A percentile compares a stretch with the other conserved stretches of the same genome.
These are phyloP conservation scores for Penicillium corylophilum DNA, from an alignment of 2,329 filamentous ascomycete species.

Conservation along the genomic window DNA sequence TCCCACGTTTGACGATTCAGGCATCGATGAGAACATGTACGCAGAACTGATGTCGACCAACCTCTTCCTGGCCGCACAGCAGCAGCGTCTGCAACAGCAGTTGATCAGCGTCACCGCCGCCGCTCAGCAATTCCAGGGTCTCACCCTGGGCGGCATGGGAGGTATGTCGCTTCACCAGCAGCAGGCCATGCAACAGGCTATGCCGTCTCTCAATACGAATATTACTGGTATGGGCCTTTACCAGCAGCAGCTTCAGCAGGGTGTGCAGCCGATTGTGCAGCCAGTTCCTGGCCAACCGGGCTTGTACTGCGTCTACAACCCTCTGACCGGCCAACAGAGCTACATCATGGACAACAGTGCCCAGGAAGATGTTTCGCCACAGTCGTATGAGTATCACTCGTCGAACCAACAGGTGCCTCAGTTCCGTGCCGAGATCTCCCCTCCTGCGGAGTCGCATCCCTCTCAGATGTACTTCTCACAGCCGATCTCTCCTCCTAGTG, in stretches of 20 bases:
- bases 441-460: conserved; percentile 65
- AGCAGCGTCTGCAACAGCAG: conserved; percentile 93
- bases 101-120: conserved; percentile 79
- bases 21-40: conserved; percentile 83
- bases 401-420: conserved; percentile 57
- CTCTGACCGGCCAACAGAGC: conserved; percentile 77
- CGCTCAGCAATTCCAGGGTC: conserved; percentile 76
- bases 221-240: conserved; percentile 59
- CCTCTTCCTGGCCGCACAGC: conserved; percentile 87
- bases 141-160: conserved; percentile 63
- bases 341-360: conserved; percentile 72
- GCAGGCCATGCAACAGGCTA: conserved; percentile 56
- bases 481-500: conserved; percentile 62
- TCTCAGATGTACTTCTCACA: conserved; percentile 60
- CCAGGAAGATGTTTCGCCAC: conserved; percentile 44
- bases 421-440: conserved; percentile 78
- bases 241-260: conserved; percentile 65
- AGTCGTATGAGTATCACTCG: conserved; percentile 38
- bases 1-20: conserved; percentile 70
- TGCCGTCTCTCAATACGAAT: conserved; percentile 50
- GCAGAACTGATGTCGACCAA: conserved; percentile 89
- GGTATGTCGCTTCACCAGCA: conserved; percentile 38
- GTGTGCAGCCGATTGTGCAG: conserved; percentile 63
- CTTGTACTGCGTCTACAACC: conserved; percentile 80
- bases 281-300: conserved; percentile 69